Base-by-base conservation (phyloP, 805 yeast species). In the Hanseniaspora valbyensis region DNA sequence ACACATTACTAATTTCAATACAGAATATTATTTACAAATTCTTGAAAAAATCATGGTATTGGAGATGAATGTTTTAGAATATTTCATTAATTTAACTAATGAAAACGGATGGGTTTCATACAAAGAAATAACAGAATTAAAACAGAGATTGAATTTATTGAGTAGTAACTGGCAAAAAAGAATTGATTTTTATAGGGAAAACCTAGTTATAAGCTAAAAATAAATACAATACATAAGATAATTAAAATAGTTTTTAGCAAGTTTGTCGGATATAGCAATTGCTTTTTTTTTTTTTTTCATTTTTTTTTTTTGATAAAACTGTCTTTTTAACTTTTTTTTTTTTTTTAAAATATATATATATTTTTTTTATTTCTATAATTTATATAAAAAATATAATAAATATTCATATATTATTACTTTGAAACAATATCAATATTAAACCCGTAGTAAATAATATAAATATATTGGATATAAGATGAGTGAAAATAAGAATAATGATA, bases 111-210 rank as follows among this genome's bases (percentile, higher is more conserved):
- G 49, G 49, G 49, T 37, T 3, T 44, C 49, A 2, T 44, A 37
- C 21, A 36, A 39, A 13, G 49, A 44, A 22, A 37, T 44, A 2
- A 44, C 49, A 4, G 42, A 44, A 16, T 16, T 44, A 18, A 44
- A 44, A 30, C 49, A 44, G 26, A 36, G 49, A 28, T n/a, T 44
- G 29, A 44, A 44, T 22, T 30, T 30, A 10, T 14, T 44, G 18
- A 29, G 24, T 13, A 26, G 41, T 19, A 54, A 49, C 57, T 19
- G 57, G 55, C 52, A 53, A 28, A 54, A 55, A 26, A 50, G 51
- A 25, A 54, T 52, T 19, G 57, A 44, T 53, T 58, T 38, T 54
- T 49, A 3, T 54, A 53, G 21, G 59, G 54, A n/a, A 61, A 59
- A 41, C 58, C 56, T 14, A 63, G 57, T 19, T 25, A 32, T 24